A percentile compares a stretch with the other conserved stretches of the same genome.
These are phyloP conservation scores for Angomonas desouzai DNA, from an alignment of 208 protist genomes.

Conservation along the genomic window DNA sequence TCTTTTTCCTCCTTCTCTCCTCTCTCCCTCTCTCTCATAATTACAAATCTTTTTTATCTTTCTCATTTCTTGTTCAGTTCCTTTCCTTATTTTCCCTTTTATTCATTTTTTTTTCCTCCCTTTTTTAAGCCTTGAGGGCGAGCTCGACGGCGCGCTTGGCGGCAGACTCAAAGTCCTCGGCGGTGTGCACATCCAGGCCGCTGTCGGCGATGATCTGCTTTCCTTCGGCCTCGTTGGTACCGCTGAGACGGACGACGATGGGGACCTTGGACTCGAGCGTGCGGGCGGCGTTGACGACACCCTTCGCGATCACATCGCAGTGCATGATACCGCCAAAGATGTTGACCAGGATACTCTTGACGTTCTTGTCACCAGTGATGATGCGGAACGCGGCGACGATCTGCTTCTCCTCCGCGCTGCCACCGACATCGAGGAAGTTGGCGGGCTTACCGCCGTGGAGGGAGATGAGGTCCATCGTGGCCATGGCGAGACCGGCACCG, in stretches of 20 bases:
- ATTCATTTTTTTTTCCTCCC: not conserved
- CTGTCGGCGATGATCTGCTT: slow-evolving; percentile 93
- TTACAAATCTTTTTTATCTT: not conserved
- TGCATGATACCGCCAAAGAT: slow-evolving; percentile 99
- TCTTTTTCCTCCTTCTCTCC: slow-evolving; percentile 13
- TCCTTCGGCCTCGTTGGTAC: slow-evolving; percentile 95
- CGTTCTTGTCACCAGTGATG: slow-evolving; percentile 92
- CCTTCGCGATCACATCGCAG: slow-evolving; percentile 98
- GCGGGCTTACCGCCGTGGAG: slow-evolving; percentile 97
- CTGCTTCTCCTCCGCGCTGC: slow-evolving; percentile 89
- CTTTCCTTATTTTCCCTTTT: slow-evolving; percentile 11
- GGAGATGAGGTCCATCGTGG: slow-evolving; percentile 99
- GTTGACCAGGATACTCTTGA: slow-evolving; percentile 98
- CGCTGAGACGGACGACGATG: slow-evolving; percentile 92
- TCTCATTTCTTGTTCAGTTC: not conserved
- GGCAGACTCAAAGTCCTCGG: slow-evolving; percentile 79
- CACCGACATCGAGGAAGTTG: slow-evolving; percentile 99
- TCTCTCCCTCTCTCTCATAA: not conserved
- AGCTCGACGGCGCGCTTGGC: slow-evolving; percentile 75
- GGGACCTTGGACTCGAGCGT: slow-evolving; percentile 90
- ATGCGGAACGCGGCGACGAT: slow-evolving; percentile 98
- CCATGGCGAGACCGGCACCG: slow-evolving; percentile 99
- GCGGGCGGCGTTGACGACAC: slow-evolving; percentile 92
- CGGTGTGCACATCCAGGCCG: slow-evolving; percentile 77
- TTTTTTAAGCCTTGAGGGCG: slow-evolving; percentile 16